These are phyloP conservation scores for Yamadazyma kanchanaburiensis DNA, from an alignment of 1,139 yeast genomes.

Conservation along the genomic window DNA sequence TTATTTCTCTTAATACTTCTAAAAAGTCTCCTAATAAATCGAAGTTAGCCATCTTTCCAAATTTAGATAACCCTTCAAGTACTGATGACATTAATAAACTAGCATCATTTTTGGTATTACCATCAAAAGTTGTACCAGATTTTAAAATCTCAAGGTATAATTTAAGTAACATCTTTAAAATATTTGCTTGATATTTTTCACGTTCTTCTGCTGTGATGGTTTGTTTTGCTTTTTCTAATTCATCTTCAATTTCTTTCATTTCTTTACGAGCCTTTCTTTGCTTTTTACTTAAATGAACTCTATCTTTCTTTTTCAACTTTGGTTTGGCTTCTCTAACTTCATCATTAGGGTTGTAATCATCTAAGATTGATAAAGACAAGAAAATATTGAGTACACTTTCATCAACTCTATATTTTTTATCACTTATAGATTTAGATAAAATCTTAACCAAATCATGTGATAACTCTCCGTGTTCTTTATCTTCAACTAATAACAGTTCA, in stretches of 20 bases:
- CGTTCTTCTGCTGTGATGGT: conserved; percentile 85
- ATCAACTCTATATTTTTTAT: conserved; percentile 76
- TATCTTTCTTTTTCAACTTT: conserved; percentile 70
- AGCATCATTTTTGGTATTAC: conserved; percentile 49
- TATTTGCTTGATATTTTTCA: conserved; percentile 80
- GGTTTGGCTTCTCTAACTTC: conserved; percentile 35
- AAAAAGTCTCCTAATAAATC: conserved; percentile 90
- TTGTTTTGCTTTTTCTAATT: conserved; percentile 81
- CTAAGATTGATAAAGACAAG: conserved; percentile 67
- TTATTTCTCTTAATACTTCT: conserved; percentile 80
- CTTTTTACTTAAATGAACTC: conserved; percentile 84
- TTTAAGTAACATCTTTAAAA: conserved; percentile 67
- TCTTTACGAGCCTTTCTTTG: conserved; percentile 87
- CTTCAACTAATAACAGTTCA: conserved; percentile 62
- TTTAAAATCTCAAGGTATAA: conserved; percentile 76
- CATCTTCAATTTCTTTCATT: conserved; percentile 82
- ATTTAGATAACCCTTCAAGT: conserved; percentile 84
- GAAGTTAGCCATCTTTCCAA: conserved; percentile 88
- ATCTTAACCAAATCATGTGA: conserved; percentile 70
- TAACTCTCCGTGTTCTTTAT: conserved; percentile 76
- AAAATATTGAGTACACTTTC: conserved; percentile 77
- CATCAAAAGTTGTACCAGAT: conserved; percentile 29
- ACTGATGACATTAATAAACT: conserved; percentile 70
- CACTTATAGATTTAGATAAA: conserved; percentile 66
- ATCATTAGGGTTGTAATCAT: conserved; percentile 71